phyloP scores from a whole-genome alignment of 1,139 yeast species.

The Pichia sp. region DNA sequence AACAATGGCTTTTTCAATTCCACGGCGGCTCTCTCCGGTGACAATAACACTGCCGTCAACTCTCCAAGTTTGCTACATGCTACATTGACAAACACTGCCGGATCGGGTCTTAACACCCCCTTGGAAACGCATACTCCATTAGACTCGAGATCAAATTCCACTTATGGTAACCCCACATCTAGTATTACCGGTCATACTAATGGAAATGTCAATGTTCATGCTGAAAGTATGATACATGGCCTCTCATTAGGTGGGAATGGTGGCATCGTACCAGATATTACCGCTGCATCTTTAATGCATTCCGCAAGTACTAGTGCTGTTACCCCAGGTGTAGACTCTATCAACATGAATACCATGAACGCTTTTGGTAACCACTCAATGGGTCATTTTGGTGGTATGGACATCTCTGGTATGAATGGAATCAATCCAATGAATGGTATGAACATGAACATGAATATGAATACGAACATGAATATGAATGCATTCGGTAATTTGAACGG shows the following conservation, averaged over 20 bases:
- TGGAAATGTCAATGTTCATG: neutral
- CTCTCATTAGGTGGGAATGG: too few relatives aligned
- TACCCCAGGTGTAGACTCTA: too few relatives aligned
- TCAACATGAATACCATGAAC: neutral
- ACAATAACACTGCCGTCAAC: neutral
- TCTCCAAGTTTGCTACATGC: neutral
- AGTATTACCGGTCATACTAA: neutral
- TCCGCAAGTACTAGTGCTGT: too few relatives aligned
- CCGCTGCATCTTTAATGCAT: too few relatives aligned
- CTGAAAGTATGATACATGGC: too few relatives aligned
- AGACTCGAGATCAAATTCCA: conserved; percentile 7
- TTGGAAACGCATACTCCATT: conserved; percentile 1
- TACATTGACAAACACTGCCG: neutral
- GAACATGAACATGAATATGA: neutral
- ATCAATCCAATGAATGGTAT: neutral
- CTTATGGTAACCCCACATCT: neutral
- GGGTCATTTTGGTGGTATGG: neutral
- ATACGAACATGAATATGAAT: neutral
- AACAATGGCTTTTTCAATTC: conserved; percentile 13
- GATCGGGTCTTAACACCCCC: neutral
- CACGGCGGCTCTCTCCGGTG: neutral
- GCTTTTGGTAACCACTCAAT: neutral
- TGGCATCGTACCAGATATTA: too few relatives aligned
- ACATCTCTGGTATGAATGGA: neutral
- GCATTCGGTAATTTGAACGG: neutral